These are phyloP conservation scores for Protea cynaroides DNA, from an alignment of 164 flowering plant species.

Conservation along the genomic window DNA sequence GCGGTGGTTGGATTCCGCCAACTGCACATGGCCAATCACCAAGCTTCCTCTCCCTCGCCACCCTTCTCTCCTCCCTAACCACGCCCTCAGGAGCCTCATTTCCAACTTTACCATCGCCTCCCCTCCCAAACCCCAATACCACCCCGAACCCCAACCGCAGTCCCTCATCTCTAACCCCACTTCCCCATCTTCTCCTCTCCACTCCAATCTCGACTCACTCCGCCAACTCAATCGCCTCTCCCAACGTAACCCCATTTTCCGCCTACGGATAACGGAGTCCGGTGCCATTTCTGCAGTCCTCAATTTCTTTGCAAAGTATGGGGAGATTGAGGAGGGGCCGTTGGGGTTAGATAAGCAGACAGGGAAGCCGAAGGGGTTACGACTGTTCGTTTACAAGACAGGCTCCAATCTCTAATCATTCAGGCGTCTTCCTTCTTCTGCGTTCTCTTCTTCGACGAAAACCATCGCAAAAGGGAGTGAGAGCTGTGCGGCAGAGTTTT, in stretches of 20 bases:
- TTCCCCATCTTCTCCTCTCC: slow-evolving; percentile 30
- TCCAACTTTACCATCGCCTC: slow-evolving; percentile 45
- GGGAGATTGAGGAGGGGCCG: too few species aligned
- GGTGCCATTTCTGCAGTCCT: slow-evolving; percentile 75
- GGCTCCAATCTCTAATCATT: too few species aligned
- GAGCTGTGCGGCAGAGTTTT: too few species aligned
- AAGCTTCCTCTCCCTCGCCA: slow-evolving; percentile 65
- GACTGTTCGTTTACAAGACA: too few species aligned
- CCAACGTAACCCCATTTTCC: slow-evolving; percentile 48
- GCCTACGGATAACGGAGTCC: slow-evolving; percentile 57
- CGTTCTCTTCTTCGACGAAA: too few species aligned
- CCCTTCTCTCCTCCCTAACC: slow-evolving; percentile 92
- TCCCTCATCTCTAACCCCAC: slow-evolving; percentile 40
- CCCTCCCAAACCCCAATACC: slow-evolving; percentile 14
- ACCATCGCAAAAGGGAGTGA: too few species aligned
- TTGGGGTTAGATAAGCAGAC: too few species aligned
- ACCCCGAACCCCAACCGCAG: slow-evolving; percentile 32
- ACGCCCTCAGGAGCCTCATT: slow-evolving; percentile 82
- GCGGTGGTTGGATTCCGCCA: slow-evolving; percentile 93
- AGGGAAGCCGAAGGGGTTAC: too few species aligned
- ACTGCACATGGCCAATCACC: slow-evolving; percentile 92
- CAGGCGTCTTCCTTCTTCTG: too few species aligned
- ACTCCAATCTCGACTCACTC: slow-evolving; percentile 46
- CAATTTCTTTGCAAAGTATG: too few species aligned
- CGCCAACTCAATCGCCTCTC: slow-evolving; percentile 41